phyloP scores from a whole-genome alignment of 1,139 yeast genomes.

The Nakaseomyces nivariensis region DNA sequence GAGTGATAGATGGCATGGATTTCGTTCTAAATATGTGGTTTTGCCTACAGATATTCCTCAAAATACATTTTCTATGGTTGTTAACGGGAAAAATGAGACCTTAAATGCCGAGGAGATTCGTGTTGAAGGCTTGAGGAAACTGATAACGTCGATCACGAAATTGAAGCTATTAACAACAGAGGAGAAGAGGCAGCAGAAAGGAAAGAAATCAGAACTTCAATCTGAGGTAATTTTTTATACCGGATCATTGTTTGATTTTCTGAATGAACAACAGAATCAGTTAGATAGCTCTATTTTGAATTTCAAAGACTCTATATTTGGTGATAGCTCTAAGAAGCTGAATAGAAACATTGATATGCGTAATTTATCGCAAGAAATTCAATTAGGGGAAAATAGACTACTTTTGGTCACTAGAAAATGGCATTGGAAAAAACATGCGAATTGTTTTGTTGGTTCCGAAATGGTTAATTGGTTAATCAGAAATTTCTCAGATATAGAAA shows the following conservation, averaged over 20 bases:
- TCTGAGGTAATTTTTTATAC: slow-evolving; percentile 85
- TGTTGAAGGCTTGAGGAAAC: slow-evolving; percentile 72
- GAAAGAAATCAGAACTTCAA: slow-evolving; percentile 41
- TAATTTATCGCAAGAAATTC: slow-evolving; percentile 57
- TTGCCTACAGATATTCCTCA: slow-evolving; percentile 65
- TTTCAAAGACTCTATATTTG: slow-evolving; percentile 32
- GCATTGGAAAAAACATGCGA: slow-evolving; percentile 75
- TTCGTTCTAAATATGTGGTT: slow-evolving; percentile 72
- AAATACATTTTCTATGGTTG: slow-evolving; percentile 32
- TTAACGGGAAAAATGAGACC: slow-evolving; percentile 45
- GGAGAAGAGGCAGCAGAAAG: slow-evolving; percentile 31
- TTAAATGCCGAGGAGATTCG: slow-evolving; percentile 74
- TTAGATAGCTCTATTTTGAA: slow-evolving; percentile 13
- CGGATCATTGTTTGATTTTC: slow-evolving; percentile 65
- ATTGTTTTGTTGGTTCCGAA: slow-evolving; percentile 80
- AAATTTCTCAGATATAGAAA: slow-evolving; percentile 66
- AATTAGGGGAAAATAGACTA: slow-evolving; percentile 45
- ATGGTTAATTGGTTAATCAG: slow-evolving; percentile 78
- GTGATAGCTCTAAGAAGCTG: slow-evolving; percentile 28
- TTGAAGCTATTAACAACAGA: slow-evolving; percentile 42
- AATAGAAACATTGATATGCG: slow-evolving; percentile 35
- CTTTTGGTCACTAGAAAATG: slow-evolving; percentile 69
- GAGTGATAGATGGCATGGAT: slow-evolving; percentile 47
- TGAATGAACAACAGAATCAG: slow-evolving; percentile 37
- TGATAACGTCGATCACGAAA: slow-evolving; percentile 58